These are phyloP conservation scores for Arthromyces matolae DNA, from an alignment of 768 basidiomycete genomes.

Conservation along the genomic window DNA sequence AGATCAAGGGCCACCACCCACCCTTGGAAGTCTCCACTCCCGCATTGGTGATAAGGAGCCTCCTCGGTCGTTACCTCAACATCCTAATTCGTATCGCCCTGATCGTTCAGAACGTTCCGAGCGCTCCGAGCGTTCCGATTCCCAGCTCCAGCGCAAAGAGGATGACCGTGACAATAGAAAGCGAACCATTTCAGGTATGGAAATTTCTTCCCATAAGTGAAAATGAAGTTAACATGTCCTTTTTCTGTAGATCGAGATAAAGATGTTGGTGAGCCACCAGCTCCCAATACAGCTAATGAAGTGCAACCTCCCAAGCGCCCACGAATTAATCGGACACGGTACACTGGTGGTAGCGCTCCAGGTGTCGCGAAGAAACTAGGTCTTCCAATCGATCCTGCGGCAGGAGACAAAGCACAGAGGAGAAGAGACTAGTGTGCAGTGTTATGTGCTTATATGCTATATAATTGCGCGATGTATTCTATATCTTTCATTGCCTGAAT, in stretches of 20 bases:
- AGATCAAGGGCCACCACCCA: conserved; percentile 19
- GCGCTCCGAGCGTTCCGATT: no score
- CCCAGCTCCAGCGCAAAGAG: conserved; percentile 40
- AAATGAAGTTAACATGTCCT: conserved; percentile 3
- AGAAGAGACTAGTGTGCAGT: conserved; percentile 52
- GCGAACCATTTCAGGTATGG: conserved; percentile 64
- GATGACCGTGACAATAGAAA: conserved; percentile 70
- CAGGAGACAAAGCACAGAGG: conserved; percentile 52
- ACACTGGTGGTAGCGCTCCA: conserved; percentile 25
- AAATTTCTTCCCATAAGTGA: background rate
- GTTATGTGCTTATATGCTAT: no score
- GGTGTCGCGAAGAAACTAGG: conserved; percentile 48
- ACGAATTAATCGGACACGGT: conserved; percentile 54
- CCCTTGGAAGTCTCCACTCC: conserved; percentile 36
- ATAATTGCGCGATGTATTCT: conserved; percentile 12
- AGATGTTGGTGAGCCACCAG: conserved; percentile 39
- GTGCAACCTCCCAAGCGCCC: conserved; percentile 54
- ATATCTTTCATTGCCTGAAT: conserved; percentile 8
- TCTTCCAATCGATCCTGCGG: conserved; percentile 60
- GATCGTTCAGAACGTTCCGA: no score
- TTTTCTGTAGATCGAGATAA: conserved; percentile 57
- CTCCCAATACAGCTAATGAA: conserved; percentile 33
- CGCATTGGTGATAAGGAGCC: conserved; percentile 63
- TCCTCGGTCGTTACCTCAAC: conserved; percentile 33
- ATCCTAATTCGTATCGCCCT: conserved; percentile 41